phyloP scores from a whole-genome alignment of 805 yeast species.

The Kluyveromyces dobzhanskii region DNA sequence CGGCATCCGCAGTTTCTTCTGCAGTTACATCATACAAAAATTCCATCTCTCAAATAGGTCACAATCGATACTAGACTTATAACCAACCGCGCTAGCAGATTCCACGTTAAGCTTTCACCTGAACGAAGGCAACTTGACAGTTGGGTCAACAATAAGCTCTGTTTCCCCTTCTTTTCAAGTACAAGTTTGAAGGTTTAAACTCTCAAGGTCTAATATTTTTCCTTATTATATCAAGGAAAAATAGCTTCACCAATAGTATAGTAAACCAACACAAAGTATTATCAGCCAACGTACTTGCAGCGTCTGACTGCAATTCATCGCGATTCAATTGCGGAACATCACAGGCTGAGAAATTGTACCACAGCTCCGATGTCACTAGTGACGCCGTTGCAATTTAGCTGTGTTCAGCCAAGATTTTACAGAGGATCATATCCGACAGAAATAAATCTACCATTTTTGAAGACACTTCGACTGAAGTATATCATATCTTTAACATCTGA shows the following conservation, averaged over 20 bases:
- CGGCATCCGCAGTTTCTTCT: slow-evolving; percentile 13
- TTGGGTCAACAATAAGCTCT: no score
- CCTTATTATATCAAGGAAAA: no score
- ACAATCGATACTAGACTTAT: no score
- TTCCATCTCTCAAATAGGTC: slow-evolving; percentile 20
- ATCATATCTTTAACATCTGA: slow-evolving; percentile 75
- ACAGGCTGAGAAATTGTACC: no score
- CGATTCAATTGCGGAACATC: no score
- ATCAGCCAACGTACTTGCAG: no score
- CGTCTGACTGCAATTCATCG: no score
- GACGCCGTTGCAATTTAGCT: slow-evolving; percentile 74
- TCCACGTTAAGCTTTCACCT: no score
- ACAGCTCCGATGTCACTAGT: slow-evolving; percentile 32
- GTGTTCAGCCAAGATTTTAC: slow-evolving; percentile 60
- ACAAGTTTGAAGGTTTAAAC: neutral
- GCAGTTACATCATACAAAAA: slow-evolving; percentile 25
- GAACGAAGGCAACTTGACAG: no score
- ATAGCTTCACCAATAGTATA: no score
- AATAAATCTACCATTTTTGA: slow-evolving; percentile 59
- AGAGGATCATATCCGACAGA: slow-evolving; percentile 86
- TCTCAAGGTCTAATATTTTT: neutral
- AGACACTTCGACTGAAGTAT: slow-evolving; percentile 56
- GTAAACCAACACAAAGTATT: no score
- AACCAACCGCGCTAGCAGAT: no score
- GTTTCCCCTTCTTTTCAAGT: neutral